A percentile compares a stretch with the other conserved stretches of the same genome.
Conservation (phyloP, 768 basidiomycete species). For the Boletus fagicola region DNA sequence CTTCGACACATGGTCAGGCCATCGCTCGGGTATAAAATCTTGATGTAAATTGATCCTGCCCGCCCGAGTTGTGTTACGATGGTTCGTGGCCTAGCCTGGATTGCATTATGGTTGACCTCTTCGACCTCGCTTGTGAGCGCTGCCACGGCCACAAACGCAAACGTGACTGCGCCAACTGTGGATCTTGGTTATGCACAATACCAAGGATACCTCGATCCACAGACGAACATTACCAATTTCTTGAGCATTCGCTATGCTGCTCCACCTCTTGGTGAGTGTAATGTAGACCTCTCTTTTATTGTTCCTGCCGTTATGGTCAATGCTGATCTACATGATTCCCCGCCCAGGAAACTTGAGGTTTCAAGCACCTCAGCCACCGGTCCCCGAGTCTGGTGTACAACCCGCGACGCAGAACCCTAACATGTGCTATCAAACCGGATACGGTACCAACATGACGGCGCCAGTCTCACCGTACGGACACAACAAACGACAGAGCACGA, state of each 20-base stretch:
- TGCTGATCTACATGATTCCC: background rate
- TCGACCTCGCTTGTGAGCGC: background rate
- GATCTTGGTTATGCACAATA: too few relatives aligned
- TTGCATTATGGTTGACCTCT: background rate
- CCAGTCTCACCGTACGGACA: slow-evolving; percentile 1
- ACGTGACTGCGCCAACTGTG: slow-evolving; percentile 8
- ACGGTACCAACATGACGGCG: slow-evolving; percentile 7
- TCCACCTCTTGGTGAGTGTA: slow-evolving; percentile 41
- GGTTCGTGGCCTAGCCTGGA: background rate
- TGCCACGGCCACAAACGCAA: background rate
- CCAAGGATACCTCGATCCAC: slow-evolving; percentile 10
- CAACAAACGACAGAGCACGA: slow-evolving; percentile 9
- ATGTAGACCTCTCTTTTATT: background rate
- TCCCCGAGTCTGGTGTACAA: slow-evolving; percentile 19
- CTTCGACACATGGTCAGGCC: too few relatives aligned
- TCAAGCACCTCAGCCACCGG: slow-evolving; percentile 30
- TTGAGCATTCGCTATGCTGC: slow-evolving; percentile 45
- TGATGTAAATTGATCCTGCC: too few relatives aligned
- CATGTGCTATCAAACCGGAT: slow-evolving; percentile 23
- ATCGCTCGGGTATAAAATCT: too few relatives aligned
- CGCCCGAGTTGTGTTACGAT: background rate
- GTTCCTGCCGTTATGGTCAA: background rate
- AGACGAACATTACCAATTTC: slow-evolving; percentile 24
- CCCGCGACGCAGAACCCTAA: slow-evolving; percentile 26
- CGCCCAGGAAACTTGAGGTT: slow-evolving; percentile 25